These are phyloP conservation scores for Ogataea wickerhamii DNA, from an alignment of 805 yeast species.

Conservation along the genomic window DNA sequence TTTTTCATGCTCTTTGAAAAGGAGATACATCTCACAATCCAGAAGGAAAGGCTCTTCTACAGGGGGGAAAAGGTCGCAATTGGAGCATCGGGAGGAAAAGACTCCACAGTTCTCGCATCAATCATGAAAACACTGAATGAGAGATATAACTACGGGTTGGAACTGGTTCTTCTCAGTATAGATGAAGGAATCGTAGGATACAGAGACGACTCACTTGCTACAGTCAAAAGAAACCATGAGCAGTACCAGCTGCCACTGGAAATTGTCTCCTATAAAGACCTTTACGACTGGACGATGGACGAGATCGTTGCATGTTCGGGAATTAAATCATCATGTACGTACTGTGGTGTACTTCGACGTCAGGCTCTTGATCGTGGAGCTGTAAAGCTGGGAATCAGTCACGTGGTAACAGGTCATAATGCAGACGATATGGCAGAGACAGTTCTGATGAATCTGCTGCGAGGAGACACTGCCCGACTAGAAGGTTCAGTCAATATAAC, in stretches of 20 bases:
- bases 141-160: conserved; percentile 81
- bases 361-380: conserved; percentile 98
- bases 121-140: conserved; percentile 84
- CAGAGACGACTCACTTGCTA: conserved; percentile 94
- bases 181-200: conserved; percentile 98
- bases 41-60: conserved; percentile 61
- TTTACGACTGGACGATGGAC: conserved; percentile 98
- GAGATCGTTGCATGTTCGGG: conserved; percentile 95
- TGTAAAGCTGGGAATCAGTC: conserved; percentile 73
- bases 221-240: conserved; percentile 86
- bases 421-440: conserved; percentile 99
- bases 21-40: conserved; percentile 89
- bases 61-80: conserved; percentile 89
- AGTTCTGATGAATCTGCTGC: conserved; percentile 83
- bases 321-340: conserved; percentile 89
- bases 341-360: conserved; percentile 95
- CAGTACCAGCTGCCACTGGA: conserved; percentile 51
- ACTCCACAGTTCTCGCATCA: conserved; percentile 91
- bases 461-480: conserved; percentile 95
- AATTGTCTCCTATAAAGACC: conserved; percentile 71
- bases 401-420: conserved; percentile 96
- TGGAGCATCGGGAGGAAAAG: conserved; percentile 99
- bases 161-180: conserved; percentile 75
- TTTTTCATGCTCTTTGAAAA: conserved; percentile 89
- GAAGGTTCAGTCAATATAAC: conserved; percentile 85